A percentile compares a stretch with the other conserved stretches of the same genome.
Evolutionary conservation across 441 rosid genomes (phyloP).

Genomic region (Pelargonium citronellum): DNA sequence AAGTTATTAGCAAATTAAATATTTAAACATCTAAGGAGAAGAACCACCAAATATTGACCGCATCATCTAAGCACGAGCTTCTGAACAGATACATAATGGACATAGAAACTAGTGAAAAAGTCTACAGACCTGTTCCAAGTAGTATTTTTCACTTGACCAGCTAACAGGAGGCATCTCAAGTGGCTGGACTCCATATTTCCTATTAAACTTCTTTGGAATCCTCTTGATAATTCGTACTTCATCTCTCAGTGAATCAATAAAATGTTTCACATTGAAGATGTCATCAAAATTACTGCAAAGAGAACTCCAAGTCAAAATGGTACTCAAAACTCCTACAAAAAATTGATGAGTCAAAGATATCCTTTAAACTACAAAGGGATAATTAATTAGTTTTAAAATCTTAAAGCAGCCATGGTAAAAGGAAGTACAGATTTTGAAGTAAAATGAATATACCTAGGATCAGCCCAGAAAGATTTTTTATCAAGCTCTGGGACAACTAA

Average conservation of each 20-base stretch:
- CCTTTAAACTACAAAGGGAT: background rate
- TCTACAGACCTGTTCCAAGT: constrained; percentile 69
- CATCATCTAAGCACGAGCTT: background rate
- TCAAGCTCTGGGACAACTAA: constrained; percentile 94
- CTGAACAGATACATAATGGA: constrained; percentile 1
- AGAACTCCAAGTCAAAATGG: constrained; percentile 10
- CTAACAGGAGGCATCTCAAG: constrained; percentile 86
- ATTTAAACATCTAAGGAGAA: background rate
- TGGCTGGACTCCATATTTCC: constrained; percentile 55
- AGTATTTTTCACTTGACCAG: constrained; percentile 93
- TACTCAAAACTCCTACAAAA: background rate
- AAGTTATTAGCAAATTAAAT: too few relatives aligned
- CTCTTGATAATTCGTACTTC: constrained; percentile 79
- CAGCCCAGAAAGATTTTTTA: constrained; percentile 94
- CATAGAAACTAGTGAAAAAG: background rate
- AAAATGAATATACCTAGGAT: constrained; percentile 59
- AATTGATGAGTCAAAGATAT: background rate
- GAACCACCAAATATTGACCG: background rate
- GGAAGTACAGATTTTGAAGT: constrained; percentile 6
- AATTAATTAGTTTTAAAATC: constrained; percentile 20
- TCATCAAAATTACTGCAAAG: constrained; percentile 89
- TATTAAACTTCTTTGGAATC: constrained; percentile 66
- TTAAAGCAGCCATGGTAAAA: constrained; percentile 8
- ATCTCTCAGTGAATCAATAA: constrained; percentile 86
- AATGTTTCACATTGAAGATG: constrained; percentile 81